Evolutionary conservation across 2,329 filamentous ascomycete species (phyloP).

Genomic region (Clathrospora elynae): DNA sequence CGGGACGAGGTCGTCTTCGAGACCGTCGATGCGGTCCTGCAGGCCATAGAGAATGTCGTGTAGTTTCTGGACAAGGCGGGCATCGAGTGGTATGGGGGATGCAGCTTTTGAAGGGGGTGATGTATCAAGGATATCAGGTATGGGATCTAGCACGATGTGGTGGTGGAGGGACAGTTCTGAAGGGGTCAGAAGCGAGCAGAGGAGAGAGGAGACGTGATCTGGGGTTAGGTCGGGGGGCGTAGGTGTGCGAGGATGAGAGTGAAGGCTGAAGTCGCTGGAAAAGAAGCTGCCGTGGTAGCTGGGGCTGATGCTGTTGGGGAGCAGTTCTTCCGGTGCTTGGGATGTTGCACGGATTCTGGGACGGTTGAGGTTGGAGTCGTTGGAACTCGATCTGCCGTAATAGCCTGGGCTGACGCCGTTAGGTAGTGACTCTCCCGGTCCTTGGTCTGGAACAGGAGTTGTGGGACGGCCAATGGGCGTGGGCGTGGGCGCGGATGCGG

Average conservation of each 20-base stretch:
- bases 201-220: conserved; percentile 8
- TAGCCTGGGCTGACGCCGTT: conserved; percentile 5
- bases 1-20: conserved; percentile 24
- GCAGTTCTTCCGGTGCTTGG: background rate
- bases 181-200: conserved; percentile 17
- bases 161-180: conserved; percentile 19
- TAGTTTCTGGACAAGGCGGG: conserved; percentile 20
- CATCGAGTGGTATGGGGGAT: conserved; percentile 6
- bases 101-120: conserved; percentile 2
- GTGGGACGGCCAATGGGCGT: background rate
- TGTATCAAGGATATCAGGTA: background rate
- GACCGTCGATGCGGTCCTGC: conserved; percentile 13
- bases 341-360: background rate
- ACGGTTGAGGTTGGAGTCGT: background rate
- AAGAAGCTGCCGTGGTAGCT: conserved; percentile 1
- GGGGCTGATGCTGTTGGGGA: conserved; percentile 3
- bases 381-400: conserved; percentile 2
- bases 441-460: background rate
- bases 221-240: conserved; percentile 2
- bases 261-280: background rate
- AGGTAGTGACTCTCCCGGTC: background rate
- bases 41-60: conserved; percentile 14
- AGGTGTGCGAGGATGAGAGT: background rate
- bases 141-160: conserved; percentile 1
- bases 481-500: background rate